These are phyloP conservation scores for Delitschia confertaspora DNA, from an alignment of 495 filamentous ascomycete genomes.

Conservation along the genomic window DNA sequence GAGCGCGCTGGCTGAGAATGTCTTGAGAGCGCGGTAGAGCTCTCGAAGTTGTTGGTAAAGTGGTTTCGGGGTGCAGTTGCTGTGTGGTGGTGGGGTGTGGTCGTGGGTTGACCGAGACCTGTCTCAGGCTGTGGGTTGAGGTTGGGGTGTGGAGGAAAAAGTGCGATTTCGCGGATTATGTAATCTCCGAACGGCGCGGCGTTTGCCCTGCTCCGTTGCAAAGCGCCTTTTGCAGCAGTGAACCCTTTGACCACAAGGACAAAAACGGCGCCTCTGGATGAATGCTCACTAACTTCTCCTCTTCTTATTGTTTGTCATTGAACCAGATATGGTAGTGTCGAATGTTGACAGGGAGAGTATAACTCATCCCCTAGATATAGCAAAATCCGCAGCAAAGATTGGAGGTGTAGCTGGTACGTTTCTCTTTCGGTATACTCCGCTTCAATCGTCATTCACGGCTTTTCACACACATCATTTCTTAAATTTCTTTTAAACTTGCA, in stretches of 20 bases:
- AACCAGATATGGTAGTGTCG: slow-evolving; percentile 7
- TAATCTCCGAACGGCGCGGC: too few relatives aligned
- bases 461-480: not conserved
- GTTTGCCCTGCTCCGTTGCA: too few relatives aligned
- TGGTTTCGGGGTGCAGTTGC: slow-evolving; percentile 2
- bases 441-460: not conserved
- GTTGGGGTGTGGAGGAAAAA: too few relatives aligned
- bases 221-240: too few relatives aligned
- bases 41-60: slow-evolving; percentile 6
- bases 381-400: slow-evolving; percentile 8
- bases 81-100: slow-evolving; percentile 3
- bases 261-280: too few relatives aligned
- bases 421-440: not conserved
- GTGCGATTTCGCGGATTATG: slow-evolving; percentile 13
- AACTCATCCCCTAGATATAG: slow-evolving; percentile 9
- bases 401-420: slow-evolving; percentile 17
- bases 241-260: too few relatives aligned
- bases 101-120: slow-evolving; percentile 16
- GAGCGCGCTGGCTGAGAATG: slow-evolving; percentile 26
- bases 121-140: too few relatives aligned
- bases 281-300: too few relatives aligned
- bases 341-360: slow-evolving; percentile 7
- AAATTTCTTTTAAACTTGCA: not conserved
- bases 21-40: slow-evolving; percentile 13
- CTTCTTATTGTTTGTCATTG: slow-evolving; percentile 8